Evolutionary conservation across 208 protist genomes (phyloP).

Genomic region (Wallacemonas collosoma): DNA sequence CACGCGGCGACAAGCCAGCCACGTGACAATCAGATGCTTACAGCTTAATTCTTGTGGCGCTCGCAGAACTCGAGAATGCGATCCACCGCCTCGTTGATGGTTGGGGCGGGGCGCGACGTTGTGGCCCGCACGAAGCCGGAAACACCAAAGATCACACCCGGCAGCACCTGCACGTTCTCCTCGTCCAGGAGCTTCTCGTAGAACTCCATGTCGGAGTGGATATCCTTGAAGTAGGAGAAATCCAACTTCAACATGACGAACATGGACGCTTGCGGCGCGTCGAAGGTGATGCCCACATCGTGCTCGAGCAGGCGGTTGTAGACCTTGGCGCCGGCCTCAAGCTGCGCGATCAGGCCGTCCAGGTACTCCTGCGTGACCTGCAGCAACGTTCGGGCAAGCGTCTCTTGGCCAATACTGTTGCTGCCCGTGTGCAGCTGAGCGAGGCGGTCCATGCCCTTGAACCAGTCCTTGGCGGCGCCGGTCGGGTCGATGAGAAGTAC

Average conservation of each 20-base stretch:
- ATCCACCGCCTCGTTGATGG: constrained; percentile 59
- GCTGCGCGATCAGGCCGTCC: constrained; percentile 23
- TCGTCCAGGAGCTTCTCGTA: constrained; percentile 56
- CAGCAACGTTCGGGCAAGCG: constrained; percentile 55
- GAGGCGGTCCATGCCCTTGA: constrained; percentile 36
- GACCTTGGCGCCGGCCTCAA: constrained; percentile 57
- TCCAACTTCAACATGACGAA: constrained; percentile 88
- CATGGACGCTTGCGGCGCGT: constrained; percentile 73
- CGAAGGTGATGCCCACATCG: constrained; percentile 53
- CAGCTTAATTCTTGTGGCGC: constrained; percentile 21
- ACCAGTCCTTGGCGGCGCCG: constrained; percentile 13
- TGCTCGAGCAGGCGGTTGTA: constrained; percentile 41
- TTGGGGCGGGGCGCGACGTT: constrained; percentile 43
- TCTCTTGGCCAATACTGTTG: constrained; percentile 73
- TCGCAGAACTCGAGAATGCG: constrained; percentile 60
- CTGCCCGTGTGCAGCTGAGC: constrained; percentile 64
- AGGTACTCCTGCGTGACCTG: constrained; percentile 49
- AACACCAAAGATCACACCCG: constrained; percentile 65
- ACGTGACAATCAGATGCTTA: background rate
- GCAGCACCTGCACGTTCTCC: constrained; percentile 66
- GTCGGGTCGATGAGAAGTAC: constrained; percentile 57
- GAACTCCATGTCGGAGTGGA: constrained; percentile 76
- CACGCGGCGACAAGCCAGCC: too few species aligned
- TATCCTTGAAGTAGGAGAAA: constrained; percentile 47
- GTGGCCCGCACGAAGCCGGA: constrained; percentile 72